phyloP scores from a whole-genome alignment of 345 rosid species.

The Punica granatum region DNA sequence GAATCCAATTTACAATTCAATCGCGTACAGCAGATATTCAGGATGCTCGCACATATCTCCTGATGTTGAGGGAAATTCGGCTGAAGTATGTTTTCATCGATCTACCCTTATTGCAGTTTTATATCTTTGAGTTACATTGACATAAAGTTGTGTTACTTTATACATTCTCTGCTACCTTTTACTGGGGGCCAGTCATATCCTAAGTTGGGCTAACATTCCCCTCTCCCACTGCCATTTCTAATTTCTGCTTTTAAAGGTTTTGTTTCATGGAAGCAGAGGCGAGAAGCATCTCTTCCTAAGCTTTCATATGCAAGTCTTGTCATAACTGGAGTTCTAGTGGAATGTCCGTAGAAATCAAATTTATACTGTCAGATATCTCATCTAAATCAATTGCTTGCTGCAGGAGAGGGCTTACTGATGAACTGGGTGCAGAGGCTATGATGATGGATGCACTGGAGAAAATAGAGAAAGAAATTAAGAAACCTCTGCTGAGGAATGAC shows the following conservation, averaged over 20 bases:
- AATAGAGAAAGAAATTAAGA: conserved; percentile 82
- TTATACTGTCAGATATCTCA: not conserved
- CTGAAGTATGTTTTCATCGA: conserved; percentile 36
- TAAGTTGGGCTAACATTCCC: not conserved
- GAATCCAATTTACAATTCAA: conserved; percentile 58
- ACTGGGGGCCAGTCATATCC: not conserved
- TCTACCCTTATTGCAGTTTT: not conserved
- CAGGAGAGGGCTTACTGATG: conserved; percentile 83
- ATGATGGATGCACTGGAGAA: conserved; percentile 94
- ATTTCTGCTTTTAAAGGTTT: not conserved
- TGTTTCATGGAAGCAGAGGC: not conserved
- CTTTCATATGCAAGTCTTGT: not conserved
- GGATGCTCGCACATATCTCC: conserved; percentile 83
- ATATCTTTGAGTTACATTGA: not conserved
- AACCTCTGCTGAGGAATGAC: conserved; percentile 89
- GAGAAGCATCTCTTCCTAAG: not conserved
- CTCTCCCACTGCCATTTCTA: not conserved
- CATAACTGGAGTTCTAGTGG: not conserved
- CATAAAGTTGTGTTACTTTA: not conserved
- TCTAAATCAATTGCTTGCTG: conserved; percentile 14
- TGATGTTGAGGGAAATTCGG: conserved; percentile 69
- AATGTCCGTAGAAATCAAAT: not conserved
- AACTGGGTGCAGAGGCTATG: conserved; percentile 87
- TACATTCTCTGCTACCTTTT: not conserved
- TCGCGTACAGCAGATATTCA: conserved; percentile 58